These are phyloP conservation scores for Turritis glabra DNA, from an alignment of 345 rosid genomes.

Conservation along the genomic window DNA sequence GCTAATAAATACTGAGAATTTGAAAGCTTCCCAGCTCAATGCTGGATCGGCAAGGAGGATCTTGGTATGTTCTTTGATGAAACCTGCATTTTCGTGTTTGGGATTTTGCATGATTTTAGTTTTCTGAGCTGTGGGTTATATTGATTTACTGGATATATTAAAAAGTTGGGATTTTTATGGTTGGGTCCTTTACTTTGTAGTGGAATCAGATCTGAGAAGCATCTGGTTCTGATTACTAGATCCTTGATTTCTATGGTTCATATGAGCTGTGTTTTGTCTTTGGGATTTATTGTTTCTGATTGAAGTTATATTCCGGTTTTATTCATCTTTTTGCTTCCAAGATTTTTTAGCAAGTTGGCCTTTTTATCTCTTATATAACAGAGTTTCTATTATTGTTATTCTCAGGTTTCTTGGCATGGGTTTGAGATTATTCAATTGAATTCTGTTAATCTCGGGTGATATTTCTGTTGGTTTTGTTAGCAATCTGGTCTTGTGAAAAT, in stretches of 20 bases:
- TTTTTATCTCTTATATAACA: neutral
- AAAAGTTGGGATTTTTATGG: conserved; percentile 1
- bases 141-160: too few species aligned
- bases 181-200: neutral
- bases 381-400: conserved; percentile 5
- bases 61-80: neutral
- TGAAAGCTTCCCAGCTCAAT: conserved; percentile 11
- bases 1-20: neutral
- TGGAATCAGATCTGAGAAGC: conserved; percentile 23
- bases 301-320: neutral
- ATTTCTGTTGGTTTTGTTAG: neutral
- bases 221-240: conserved; percentile 3
- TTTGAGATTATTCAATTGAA: neutral
- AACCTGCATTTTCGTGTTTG: neutral
- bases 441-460: neutral
- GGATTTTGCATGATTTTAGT: neutral
- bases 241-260: neutral
- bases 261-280: neutral
- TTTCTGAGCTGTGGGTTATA: neutral
- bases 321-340: too few species aligned
- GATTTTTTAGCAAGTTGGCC: neutral
- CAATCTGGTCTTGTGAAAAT: conserved; percentile 38
- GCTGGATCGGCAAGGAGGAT: conserved; percentile 17
- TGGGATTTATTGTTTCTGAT: neutral
- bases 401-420: conserved; percentile 14